Evolutionary conservation across 169 alveolate genomes (phyloP).

Genomic region (Plasmodium ovale): DNA sequence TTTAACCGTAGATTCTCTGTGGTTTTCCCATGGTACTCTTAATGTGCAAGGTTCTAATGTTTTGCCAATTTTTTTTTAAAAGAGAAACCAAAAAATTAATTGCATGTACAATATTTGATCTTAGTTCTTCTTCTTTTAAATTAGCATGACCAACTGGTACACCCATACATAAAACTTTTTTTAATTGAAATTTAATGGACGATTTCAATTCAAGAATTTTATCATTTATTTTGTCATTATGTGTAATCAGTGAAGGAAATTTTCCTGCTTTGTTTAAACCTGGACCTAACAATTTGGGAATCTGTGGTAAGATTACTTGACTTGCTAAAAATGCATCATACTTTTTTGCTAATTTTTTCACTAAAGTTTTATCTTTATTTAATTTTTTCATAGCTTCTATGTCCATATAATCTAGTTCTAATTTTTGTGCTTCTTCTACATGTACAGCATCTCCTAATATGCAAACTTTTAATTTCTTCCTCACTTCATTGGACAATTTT

Average conservation of each 20-base stretch:
- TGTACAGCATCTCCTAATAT: conserved; percentile 99
- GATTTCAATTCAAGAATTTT: conserved; percentile 97
- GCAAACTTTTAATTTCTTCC: conserved; percentile 96
- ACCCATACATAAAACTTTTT: conserved; percentile 98
- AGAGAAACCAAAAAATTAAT: conserved; percentile 99
- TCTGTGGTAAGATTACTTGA: conserved; percentile 97
- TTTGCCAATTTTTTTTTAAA: conserved; percentile 99
- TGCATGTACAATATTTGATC: conserved; percentile 97
- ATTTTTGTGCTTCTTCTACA: conserved; percentile 97
- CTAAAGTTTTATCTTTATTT: conserved; percentile 98
- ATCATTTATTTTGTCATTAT: conserved; percentile 95
- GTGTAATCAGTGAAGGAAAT: conserved; percentile 99
- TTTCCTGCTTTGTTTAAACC: conserved; percentile 99
- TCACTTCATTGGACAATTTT: conserved; percentile 97
- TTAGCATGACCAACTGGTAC: conserved; percentile 99
- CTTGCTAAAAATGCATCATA: conserved; percentile 98
- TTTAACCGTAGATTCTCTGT: conserved; percentile 95
- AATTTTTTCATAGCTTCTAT: conserved; percentile 98
- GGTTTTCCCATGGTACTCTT: conserved; percentile 99
- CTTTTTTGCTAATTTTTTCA: conserved; percentile 97
- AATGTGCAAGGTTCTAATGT: conserved; percentile 96
- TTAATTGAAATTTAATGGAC: conserved; percentile 94
- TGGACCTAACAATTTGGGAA: conserved; percentile 99
- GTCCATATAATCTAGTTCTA: conserved; percentile 97
- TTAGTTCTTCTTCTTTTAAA: conserved; percentile 97